Percentiles rank a stretch among this genome's conserved stretches.
phyloP scores from a whole-genome alignment of 768 basidiomycete genomes.

The Pleurotus salmoneostramineus region DNA sequence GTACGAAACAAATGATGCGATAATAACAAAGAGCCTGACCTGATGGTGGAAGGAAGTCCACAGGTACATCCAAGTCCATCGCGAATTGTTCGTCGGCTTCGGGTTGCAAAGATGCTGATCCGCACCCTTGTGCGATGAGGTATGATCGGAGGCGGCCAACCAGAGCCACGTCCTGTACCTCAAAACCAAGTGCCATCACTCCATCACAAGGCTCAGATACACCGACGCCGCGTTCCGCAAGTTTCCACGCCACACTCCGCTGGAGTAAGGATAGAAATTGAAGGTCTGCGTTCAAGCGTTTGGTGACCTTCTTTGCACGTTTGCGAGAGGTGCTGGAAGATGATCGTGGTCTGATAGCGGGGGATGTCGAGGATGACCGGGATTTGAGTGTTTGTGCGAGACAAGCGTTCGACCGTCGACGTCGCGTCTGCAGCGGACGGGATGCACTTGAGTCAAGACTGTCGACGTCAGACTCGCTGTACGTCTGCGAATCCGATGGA shows the following conservation, averaged over 20 bases:
- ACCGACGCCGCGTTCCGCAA: background rate
- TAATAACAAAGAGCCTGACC: no score
- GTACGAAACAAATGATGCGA: no score
- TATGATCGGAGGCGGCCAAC: slow-evolving; percentile 8
- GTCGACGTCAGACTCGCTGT: slow-evolving; percentile 2
- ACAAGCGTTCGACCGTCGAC: slow-evolving; percentile 10
- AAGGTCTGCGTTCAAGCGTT: slow-evolving; percentile 1
- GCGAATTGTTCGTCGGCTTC: background rate
- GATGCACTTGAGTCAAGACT: background rate
- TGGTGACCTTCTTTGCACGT: slow-evolving; percentile 4
- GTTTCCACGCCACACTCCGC: slow-evolving; percentile 9
- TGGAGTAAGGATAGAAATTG: slow-evolving; percentile 8
- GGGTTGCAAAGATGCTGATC: background rate
- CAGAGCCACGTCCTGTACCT: slow-evolving; percentile 10
- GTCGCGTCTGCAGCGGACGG: slow-evolving; percentile 7
- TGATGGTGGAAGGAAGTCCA: slow-evolving; percentile 3
- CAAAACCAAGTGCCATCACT: slow-evolving; percentile 2
- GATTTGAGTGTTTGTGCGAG: slow-evolving; percentile 6
- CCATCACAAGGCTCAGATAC: background rate
- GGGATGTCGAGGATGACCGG: slow-evolving; percentile 3
- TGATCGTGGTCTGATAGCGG: background rate
- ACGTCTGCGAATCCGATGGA: background rate
- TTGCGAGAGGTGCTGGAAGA: slow-evolving; percentile 4
- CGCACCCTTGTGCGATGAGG: slow-evolving; percentile 8
- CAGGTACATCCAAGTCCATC: background rate